A percentile compares a stretch with the other conserved stretches of the same genome.
Conservation (phyloP, 2,329 filamentous ascomycete species). For the Dryadomyces quercus-mongolicae region DNA sequence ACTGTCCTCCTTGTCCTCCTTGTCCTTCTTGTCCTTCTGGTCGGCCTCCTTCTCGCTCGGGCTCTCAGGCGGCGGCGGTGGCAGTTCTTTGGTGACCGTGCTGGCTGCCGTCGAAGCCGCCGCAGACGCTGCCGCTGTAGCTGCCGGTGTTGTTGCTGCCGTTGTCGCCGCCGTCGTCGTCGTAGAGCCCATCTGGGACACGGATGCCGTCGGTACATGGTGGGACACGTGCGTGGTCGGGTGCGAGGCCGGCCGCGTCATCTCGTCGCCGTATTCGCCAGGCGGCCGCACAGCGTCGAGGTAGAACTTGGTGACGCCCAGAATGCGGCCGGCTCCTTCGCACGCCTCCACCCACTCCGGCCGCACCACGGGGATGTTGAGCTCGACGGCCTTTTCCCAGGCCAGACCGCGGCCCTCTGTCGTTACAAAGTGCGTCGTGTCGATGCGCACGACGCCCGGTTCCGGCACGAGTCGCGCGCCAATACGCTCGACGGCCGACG, state of each 20-base stretch:
- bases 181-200: not conserved
- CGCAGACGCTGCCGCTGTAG: not conserved
- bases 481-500: slow-evolving; percentile 69
- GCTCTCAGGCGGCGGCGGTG: not conserved
- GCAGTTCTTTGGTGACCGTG: not conserved
- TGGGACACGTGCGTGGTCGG: slow-evolving; percentile 11
- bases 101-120: not conserved
- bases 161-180: not conserved
- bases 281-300: slow-evolving; percentile 57
- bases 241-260: slow-evolving; percentile 1
- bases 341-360: slow-evolving; percentile 98
- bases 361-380: slow-evolving; percentile 93
- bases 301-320: slow-evolving; percentile 93
- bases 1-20: no score
- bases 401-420: slow-evolving; percentile 79
- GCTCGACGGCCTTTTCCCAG: slow-evolving; percentile 96
- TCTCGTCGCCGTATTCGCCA: slow-evolving; percentile 7
- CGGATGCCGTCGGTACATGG: slow-evolving; percentile 11
- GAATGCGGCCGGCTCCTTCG: slow-evolving; percentile 80
- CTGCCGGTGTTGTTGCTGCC: not conserved
- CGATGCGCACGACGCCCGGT: slow-evolving; percentile 72
- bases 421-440: slow-evolving; percentile 97
- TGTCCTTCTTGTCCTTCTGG: not conserved
- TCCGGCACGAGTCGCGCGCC: slow-evolving; percentile 67
- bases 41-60: not conserved